Evolutionary conservation across 179 eudicot genomes (phyloP), one percentile per base, ranked within the genome.

Genomic region (Amaranthus tricolor): DNA sequence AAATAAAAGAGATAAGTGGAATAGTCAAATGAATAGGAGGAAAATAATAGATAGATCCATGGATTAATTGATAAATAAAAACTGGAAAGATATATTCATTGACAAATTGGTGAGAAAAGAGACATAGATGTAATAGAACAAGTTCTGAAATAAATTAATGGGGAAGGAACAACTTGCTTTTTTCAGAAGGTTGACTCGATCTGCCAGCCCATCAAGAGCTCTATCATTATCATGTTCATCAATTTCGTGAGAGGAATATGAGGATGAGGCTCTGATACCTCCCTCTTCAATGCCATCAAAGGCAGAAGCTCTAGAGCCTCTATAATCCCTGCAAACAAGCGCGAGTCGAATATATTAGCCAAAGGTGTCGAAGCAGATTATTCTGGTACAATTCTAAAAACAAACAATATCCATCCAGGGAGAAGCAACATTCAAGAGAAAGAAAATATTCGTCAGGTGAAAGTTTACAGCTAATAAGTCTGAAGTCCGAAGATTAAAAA

Each of bases 241-340:
- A 69, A 92, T 94, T 85, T 94, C 98, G 83, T 84, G 93, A 68
- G 97, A 83, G 68, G 93, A 78, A 74, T 91, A 89, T 24, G 91
- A 88, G 56, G 97, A 79, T 21, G 94, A 79, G 55, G 93, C 96
- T 87, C 94, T 87, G 58, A 92, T 86, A 68, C 98, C 98, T 74
- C 98, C 98, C 80, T 94, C 98, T 83, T 94, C 98, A 77, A 94
- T 89, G 75, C 94, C 97, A 80, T 92, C 96, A 74, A 92, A 92
- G 58, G 89, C 89, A 72, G 93, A 80, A 77, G 84, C 56, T 84
- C 94, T 92, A 70, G 73, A 69, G 59, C 83, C 80, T 56, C 94
- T 91, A 60, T 80, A 83, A 16, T 93, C 96, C 88, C 96, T 89
- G 87, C 68, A 76, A 63, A 24, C 31, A 55, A 9, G 19, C 58